Base-by-base conservation (phyloP, 257 asterid species). In the Lycium ferocissimum region DNA sequence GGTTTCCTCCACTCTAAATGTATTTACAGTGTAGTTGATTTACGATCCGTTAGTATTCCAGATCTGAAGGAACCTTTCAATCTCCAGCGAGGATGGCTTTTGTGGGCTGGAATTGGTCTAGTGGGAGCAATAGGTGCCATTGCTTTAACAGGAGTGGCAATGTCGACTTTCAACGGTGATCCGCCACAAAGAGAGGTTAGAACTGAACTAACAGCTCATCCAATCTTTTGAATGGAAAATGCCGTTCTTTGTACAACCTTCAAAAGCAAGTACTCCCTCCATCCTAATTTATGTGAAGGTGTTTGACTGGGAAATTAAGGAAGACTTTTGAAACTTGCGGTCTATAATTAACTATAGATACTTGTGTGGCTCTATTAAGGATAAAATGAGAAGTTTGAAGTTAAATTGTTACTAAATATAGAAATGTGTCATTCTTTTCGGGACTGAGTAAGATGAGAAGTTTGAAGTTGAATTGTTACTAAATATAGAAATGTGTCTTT, bases 81-180 rank as follows among this genome's bases (percentile, higher is more conserved):
- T 94, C 95, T 95, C 79, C 89, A 88, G 86, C 92, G 89, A 90
- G 99, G 99, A 58, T 97, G 99, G 99, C 69, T 95, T 85, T 84
- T 97, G 86, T 97, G 98, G 97, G 99, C 98, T 79, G 98, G 96
- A 75, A 88, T 93, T 85, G 98, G 99, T 83, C 88, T 97, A 83
- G 97, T 88, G 86, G 98, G 98, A 86, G 98, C 98, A 85, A 35
- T 97, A 83, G 89, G 86, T 86, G 91, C 97, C 86, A 88, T 97
- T 86, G 95, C 95, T 49, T 80, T 90, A 85, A 97, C 98, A 53
- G 99, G 98, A 73, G 94, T 87, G 59, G 94, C 90, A 33, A 38
- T 90, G 85, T 90, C 99, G 37, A 89, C 92, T 85, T 87, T 97
- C 93, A 93, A 88, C 26, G 93, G 97, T 57, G 96, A 93, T 90